Evolutionary conservation across 345 rosid genomes (phyloP), one percentile per base, ranked within the genome.

Genomic region (Cardamine resedifolia): DNA sequence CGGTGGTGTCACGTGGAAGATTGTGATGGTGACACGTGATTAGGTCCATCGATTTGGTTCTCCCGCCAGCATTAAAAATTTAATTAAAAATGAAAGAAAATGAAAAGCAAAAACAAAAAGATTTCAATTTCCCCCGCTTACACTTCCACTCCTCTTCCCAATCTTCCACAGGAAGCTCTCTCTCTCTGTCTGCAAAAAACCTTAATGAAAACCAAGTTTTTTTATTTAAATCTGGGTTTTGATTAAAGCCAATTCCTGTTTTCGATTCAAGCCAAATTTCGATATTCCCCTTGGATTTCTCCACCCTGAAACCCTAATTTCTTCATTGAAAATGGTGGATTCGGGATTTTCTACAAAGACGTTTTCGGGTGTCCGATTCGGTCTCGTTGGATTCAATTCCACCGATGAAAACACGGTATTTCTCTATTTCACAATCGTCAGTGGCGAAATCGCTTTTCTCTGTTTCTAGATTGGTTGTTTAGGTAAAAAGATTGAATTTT

Each of bases 341-440:
- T 50, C 71, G 19, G 30, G 69, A 28, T 59, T 72, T 47, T 73
- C 82, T 18, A 66, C 89, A 49, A 82, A 75, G 51, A 53, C 85
- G 65, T 90, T 91, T 76, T 39, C 69, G 26, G 90, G 92, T 71
- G 80, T 91, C 64, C 81, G 86, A 69, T 91, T 95, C 81, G 74
- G 79, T 39, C 92, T 91, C 62, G 70, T 71, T 41, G 96, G 98
- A 38, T 84, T 95, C 81, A 84, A 85, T 52, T 64, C 86, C 64
- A 20, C 71, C 76, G 57, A 36, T 36, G 81, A 52, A 39, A 74
- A 58, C 70, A 44, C 81, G 77, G 97, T 87, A 5, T 6, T 18
- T 9, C 8, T 30, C 57, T 45, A 8, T 47, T 18, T 14, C 18
- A 8, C 33, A 33, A 18, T 63, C 18, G 10, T 52, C 58, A 50